phyloP scores from a whole-genome alignment of 345 rosid species.

The Laguncularia racemosa region DNA sequence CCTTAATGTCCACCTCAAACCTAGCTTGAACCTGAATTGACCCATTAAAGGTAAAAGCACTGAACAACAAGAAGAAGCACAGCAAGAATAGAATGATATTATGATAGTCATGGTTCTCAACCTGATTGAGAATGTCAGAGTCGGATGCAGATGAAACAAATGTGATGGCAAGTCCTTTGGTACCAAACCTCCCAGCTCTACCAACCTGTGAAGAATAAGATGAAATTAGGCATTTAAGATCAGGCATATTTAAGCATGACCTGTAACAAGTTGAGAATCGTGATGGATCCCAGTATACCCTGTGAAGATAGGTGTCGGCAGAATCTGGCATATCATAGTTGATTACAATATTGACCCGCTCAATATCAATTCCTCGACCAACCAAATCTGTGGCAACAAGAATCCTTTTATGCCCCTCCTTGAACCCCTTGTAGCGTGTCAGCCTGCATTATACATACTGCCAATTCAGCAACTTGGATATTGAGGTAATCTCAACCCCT shows the following conservation, averaged over 20 bases:
- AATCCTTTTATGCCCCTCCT: conserved; percentile 97
- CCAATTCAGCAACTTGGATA: too few species aligned
- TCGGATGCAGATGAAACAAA: conserved; percentile 90
- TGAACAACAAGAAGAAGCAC: neutral
- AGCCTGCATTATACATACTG: conserved; percentile 29
- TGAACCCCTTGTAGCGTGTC: conserved; percentile 94
- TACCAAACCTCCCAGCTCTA: conserved; percentile 98
- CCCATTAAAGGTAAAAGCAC: neutral
- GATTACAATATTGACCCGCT: conserved; percentile 94
- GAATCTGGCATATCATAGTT: conserved; percentile 99
- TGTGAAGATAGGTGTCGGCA: conserved; percentile 94
- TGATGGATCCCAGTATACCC: conserved; percentile 34
- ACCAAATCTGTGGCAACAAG: conserved; percentile 97
- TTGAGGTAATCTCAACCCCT: too few species aligned
- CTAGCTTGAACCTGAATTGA: conserved; percentile 75
- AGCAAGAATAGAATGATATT: neutral
- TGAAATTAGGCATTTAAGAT: neutral
- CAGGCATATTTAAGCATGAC: neutral
- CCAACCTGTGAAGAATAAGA: conserved; percentile 53
- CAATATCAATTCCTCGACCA: conserved; percentile 96
- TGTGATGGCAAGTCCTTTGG: conserved; percentile 96
- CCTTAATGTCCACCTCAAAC: conserved; percentile 94
- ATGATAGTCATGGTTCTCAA: conserved; percentile 8
- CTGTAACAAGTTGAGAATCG: neutral
- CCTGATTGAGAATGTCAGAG: conserved; percentile 95